phyloP scores from a whole-genome alignment of 1,284 basidiomycete species.

The Moniliella sp. region DNA sequence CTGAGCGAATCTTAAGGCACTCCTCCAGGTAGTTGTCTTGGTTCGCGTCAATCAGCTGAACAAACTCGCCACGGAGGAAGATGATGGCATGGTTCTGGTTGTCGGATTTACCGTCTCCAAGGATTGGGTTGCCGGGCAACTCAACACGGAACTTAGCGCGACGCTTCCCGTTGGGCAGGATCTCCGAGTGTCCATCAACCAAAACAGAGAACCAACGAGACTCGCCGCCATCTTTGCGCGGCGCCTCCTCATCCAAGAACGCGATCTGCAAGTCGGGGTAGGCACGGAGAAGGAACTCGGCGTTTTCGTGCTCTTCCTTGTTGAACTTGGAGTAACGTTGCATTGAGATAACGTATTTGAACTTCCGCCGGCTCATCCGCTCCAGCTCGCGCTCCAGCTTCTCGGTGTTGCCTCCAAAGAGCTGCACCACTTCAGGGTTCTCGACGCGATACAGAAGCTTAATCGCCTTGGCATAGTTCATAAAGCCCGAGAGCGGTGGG shows the following conservation, averaged over 20 bases:
- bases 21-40: conserved; percentile 99
- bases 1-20: conserved; percentile 93
- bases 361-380: conserved; percentile 88
- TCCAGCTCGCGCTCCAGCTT: conserved; percentile 88
- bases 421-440: conserved; percentile 92
- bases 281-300: conserved; percentile 93
- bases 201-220: conserved; percentile 81
- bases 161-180: conserved; percentile 64
- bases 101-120: conserved; percentile 96
- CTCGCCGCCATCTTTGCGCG: conserved; percentile 81
- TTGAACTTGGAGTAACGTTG: conserved; percentile 98
- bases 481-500: conserved; percentile 96
- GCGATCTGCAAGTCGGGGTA: conserved; percentile 98
- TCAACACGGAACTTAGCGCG: conserved; percentile 95
- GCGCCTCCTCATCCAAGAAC: conserved; percentile 83
- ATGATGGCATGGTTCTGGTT: conserved; percentile 99
- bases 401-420: conserved; percentile 91
- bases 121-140: conserved; percentile 87
- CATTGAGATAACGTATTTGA: conserved; percentile 98
- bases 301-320: conserved; percentile 96
- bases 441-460: conserved; percentile 97
- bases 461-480: conserved; percentile 99
- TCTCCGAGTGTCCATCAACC: conserved; percentile 93
- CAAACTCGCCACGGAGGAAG: conserved; percentile 94
- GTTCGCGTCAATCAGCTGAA: conserved; percentile 96